Evolutionary conservation across 345 rosid species (phyloP), one percentile per base, ranked within the genome.

Genomic region (Sisymbrium irio): DNA sequence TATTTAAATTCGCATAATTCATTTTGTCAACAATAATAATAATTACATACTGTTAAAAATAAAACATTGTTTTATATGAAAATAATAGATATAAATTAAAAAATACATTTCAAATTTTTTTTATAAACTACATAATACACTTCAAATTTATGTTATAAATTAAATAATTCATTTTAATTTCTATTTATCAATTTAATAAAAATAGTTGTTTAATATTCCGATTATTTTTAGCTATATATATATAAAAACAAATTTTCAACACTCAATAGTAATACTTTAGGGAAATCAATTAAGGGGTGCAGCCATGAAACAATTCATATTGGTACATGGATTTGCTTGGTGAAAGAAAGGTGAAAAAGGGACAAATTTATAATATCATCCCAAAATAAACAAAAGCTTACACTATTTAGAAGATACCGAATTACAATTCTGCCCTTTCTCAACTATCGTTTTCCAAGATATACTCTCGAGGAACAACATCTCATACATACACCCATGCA

Each of bases 381-480:
- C 36, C n/a, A 37, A 63, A 69, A 39, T 5, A 60, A 74, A 65
- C 27, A 32, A 18, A 62, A 32, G 36, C 37, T 36, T 63, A 39
- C 54, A 55, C 18, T 6, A 46, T 39, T 37, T 45, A 18, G 62
- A 46, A 15, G 12, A 54, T 6, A 5, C 2, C 6, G 22, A 53
- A 71, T 65, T 1, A 65, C 77, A 60, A 6, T 33, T 2, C 0
- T 50, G 0, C 58, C 80, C 68, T 65, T 18, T 50, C 65, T 76
- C 83, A 74, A 78, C 81, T 73, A 83, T 88, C 88, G 81, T 78
- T 88, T 84, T 88, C 93, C 77, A 56, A 83, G 80, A 84, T 85
- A 83, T 85, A 84, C 87, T 88, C 84, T 85, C 87, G 86, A 87
- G 87, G 82, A 79, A 79, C 77, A 71, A 79, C 80, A 71, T 77